phyloP scores from a whole-genome alignment of 371 early-diverging fungal species.

The Rhizopus microsporus region DNA sequence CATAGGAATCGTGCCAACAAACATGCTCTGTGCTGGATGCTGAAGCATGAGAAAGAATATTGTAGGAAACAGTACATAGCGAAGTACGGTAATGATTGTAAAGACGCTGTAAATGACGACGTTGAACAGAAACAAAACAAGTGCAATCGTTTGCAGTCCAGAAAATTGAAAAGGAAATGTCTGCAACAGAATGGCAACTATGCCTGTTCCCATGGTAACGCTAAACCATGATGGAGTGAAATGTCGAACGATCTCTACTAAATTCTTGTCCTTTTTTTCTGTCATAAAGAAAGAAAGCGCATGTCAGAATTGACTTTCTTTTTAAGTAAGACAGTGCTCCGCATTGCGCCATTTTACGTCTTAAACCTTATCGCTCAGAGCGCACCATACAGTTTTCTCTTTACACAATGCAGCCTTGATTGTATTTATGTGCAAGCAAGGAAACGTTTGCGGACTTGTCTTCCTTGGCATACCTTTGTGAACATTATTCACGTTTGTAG shows the following conservation, averaged over 20 bases:
- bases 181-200: constrained; percentile 30
- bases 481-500: too few species aligned
- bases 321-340: too few species aligned
- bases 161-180: constrained; percentile 43
- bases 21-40: constrained; percentile 46
- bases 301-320: too few species aligned
- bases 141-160: constrained; percentile 39
- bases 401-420: too few species aligned
- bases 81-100: constrained; percentile 23
- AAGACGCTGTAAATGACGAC: constrained; percentile 34
- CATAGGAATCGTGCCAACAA: constrained; percentile 56
- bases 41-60: constrained; percentile 32
- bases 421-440: too few species aligned
- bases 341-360: too few species aligned
- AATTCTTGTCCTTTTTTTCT: constrained; percentile 1
- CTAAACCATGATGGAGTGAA: constrained; percentile 60
- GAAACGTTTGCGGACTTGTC: too few species aligned
- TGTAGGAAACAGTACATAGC: constrained; percentile 40
- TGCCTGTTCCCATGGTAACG: constrained; percentile 48
- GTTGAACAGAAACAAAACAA: constrained; percentile 40
- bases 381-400: too few species aligned
- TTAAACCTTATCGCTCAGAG: too few species aligned
- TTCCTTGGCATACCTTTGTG: too few species aligned
- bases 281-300: neutral
- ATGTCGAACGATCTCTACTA: constrained; percentile 30